These are phyloP conservation scores for Diphasiastrum complanatum DNA, from an alignment of 83 land plant genomes.

Conservation along the genomic window DNA sequence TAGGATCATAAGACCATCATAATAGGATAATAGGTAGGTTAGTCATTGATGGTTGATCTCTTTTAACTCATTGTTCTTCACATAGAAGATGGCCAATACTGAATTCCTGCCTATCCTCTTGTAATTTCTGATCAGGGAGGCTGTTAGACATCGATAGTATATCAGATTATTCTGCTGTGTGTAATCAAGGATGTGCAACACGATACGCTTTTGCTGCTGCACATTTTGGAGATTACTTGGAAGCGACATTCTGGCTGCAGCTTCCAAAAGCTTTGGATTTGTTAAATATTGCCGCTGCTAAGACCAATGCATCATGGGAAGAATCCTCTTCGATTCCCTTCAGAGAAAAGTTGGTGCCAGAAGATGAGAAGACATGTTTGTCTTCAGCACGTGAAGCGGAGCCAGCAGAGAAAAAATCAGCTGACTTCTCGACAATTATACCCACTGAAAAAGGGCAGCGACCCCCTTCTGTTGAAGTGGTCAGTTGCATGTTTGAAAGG, in stretches of 20 bases:
- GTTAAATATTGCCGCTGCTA: slow-evolving; percentile 37
- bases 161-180: slow-evolving; percentile 50
- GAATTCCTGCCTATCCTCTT: too few relatives aligned
- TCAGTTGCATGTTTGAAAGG: background rate
- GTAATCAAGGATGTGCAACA: slow-evolving; percentile 54
- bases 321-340: slow-evolving; percentile 14
- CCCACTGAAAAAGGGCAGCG: too few relatives aligned
- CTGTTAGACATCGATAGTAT: slow-evolving; percentile 69
- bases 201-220: slow-evolving; percentile 94
- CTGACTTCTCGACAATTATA: too few relatives aligned
- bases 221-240: slow-evolving; percentile 77
- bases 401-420: too few relatives aligned
- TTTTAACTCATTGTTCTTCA: too few relatives aligned
- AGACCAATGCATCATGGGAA: slow-evolving; percentile 31
- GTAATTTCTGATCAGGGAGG: too few relatives aligned
- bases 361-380: background rate
- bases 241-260: slow-evolving; percentile 91
- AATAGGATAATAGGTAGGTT: too few relatives aligned
- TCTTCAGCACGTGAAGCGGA: background rate
- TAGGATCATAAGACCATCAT: too few relatives aligned
- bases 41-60: too few relatives aligned
- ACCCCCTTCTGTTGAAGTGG: too few relatives aligned
- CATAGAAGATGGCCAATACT: too few relatives aligned
- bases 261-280: slow-evolving; percentile 66
- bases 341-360: background rate